Percentiles rank a stretch among this genome's conserved stretches.
These are phyloP conservation scores for Euphrasia arctica DNA, from an alignment of 305 asterid species.

Conservation along the genomic window DNA sequence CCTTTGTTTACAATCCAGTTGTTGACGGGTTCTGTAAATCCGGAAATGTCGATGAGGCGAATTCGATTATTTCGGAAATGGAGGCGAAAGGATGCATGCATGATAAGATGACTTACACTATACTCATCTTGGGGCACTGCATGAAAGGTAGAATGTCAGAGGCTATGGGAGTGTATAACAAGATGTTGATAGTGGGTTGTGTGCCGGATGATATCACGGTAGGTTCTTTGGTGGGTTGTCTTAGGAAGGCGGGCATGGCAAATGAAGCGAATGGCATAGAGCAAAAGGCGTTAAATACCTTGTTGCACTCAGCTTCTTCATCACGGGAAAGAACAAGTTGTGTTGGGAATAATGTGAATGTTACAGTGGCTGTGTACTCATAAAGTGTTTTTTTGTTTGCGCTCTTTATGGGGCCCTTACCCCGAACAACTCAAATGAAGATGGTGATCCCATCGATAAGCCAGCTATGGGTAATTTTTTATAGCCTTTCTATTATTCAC, in stretches of 20 bases:
- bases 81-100: slow-evolving; percentile 64
- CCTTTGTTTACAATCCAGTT: slow-evolving; percentile 83
- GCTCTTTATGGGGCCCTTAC: slow-evolving; percentile 23
- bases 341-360: slow-evolving; percentile 33
- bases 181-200: slow-evolving; percentile 72
- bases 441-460: slow-evolving; percentile 11
- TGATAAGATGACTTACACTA: slow-evolving; percentile 83
- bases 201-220: slow-evolving; percentile 64
- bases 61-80: slow-evolving; percentile 60
- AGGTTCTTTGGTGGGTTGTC: slow-evolving; percentile 56
- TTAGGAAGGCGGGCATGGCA: slow-evolving; percentile 86
- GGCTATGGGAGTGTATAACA: slow-evolving; percentile 56
- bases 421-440: slow-evolving; percentile 20
- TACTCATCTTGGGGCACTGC: slow-evolving; percentile 85
- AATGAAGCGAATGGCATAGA: slow-evolving; percentile 66
- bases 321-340: slow-evolving; percentile 33
- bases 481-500: slow-evolving; percentile 11
- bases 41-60: slow-evolving; percentile 79
- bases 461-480: slow-evolving; percentile 28
- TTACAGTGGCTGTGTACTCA: slow-evolving; percentile 51
- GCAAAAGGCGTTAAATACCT: slow-evolving; percentile 32
- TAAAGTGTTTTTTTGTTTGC: slow-evolving; percentile 19
- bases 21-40: slow-evolving; percentile 84
- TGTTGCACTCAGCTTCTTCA: slow-evolving; percentile 31
- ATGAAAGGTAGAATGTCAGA: slow-evolving; percentile 92